Base-by-base conservation (phyloP, 768 basidiomycete species). In the Sporobolomyces phaffii region DNA sequence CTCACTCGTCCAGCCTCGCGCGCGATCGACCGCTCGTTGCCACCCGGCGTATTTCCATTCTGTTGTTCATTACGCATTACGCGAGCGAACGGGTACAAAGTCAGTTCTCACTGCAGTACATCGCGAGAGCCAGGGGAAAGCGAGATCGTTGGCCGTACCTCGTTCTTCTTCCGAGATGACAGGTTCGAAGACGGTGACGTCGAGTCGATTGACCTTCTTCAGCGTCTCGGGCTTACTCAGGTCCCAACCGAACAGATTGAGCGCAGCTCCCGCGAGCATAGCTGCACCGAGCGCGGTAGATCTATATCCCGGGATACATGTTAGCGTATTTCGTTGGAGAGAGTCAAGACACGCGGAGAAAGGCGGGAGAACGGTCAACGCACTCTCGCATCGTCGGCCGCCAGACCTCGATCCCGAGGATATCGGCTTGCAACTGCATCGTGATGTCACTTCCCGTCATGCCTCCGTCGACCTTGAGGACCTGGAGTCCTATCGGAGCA, bases 331-430 rank as follows among this genome's bases (percentile, higher is more conserved):
- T n/a, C n/a, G n/a, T n/a, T n/a, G n/a, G n/a, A n/a, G n/a, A n/a
- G n/a, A n/a, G n/a, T n/a, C n/a, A n/a, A n/a, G n/a, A n/a, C n/a
- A n/a, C n/a, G n/a, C n/a, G n/a, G 24, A 44, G 5, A 11, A 26
- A 53, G 34, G n/a, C 3, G 6, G 36, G 14, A 20, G 34, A 24
- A 2, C 33, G 31, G 7, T 20, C 20, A 3, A 83, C 88, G 69
- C 76, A 90, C 90, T 99, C 96, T 77, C 94, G 81, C 96, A 99
- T 99, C 75, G 90, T 87, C 15, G 94, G 96, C 60, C 96, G 82
- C 64, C 93, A 81, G 69, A 99, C 90, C 33, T 84, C 85, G 79
- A 96, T 93, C 18, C 93, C 94, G 34, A 92, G 91, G 47, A 94
- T 81, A 76, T 96, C 88, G 5, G 90, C 90, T 65, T 93, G 82